Base-by-base conservation (phyloP, 163 green algal species). In the Trebouxia gelatinosa region DNA sequence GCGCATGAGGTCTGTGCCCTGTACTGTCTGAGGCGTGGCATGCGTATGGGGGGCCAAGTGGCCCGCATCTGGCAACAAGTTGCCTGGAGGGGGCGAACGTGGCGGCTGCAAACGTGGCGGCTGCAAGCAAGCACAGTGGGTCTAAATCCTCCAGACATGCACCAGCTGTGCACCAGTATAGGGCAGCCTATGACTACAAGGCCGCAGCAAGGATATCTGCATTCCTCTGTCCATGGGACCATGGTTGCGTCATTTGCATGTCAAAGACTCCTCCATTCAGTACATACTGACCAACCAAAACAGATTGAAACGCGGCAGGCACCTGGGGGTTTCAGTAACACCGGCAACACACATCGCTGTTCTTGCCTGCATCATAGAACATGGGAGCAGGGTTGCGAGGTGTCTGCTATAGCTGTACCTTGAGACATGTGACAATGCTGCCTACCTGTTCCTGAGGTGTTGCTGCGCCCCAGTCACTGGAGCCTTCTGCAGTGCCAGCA, bases 1-100 rank as follows among this genome's bases (percentile, higher is more conserved):
- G n/a, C 68, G 75, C 67, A 85, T 81, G 32, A 85, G 75, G 21
- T 71, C 32, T 31, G 64, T 75, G 23, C 79, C 79, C 39, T 84
- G 79, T 65, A 84, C 74, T 11, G 34, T 70, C 37, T 71, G 57
- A 5, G 74, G 40, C 5, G 37, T 58, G 37, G 54, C 43, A 39
- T 64, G 50, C 13, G 40, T 31, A 6, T 50, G 28, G 21, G 71
- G 50, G 9, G 46, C 34, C 6, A 78, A 31, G 71, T 78, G 71
- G 21, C 71, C 71, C 2, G 71, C 46, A 37, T 78, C 71, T 43
- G 46, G 31, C 35, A 51, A 5, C 19, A 54, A 31, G 5, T 34
- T 50, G 2, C 6, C 64, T 37, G 50, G 19, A 34, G 64, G 37
- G 19, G 64, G 35, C 13, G 64, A 72, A 1, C 5, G 17, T 37